Evolutionary conservation across 768 basidiomycete species (phyloP).

Genomic region (Scleroderma bovista): DNA sequence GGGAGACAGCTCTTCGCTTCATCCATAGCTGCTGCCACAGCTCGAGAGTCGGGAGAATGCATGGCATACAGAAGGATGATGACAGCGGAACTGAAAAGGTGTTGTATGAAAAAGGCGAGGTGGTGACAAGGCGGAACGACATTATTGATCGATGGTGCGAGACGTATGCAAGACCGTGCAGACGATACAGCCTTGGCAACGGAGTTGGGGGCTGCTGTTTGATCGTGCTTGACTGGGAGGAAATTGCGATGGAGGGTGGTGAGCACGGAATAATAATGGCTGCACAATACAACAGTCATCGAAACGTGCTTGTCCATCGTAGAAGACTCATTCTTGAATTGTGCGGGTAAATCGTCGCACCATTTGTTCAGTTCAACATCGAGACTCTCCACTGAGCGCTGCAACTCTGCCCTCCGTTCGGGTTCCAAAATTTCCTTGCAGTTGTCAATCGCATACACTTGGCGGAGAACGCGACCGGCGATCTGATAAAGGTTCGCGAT

Average conservation of each 20-base stretch:
- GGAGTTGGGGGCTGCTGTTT: slow-evolving; percentile 63
- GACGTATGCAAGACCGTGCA: slow-evolving; percentile 78
- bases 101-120: slow-evolving; percentile 85
- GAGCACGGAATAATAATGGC: slow-evolving; percentile 84
- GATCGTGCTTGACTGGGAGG: slow-evolving; percentile 72
- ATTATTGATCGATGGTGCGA: slow-evolving; percentile 80
- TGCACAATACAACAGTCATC: slow-evolving; percentile 81
- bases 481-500: slow-evolving; percentile 79
- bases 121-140: slow-evolving; percentile 83
- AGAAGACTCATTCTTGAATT: slow-evolving; percentile 68
- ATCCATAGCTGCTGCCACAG: slow-evolving; percentile 70
- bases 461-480: slow-evolving; percentile 72
- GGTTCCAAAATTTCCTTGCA: slow-evolving; percentile 70
- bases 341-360: slow-evolving; percentile 72
- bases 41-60: slow-evolving; percentile 66
- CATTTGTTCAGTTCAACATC: slow-evolving; percentile 76
- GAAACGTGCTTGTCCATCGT: slow-evolving; percentile 80
- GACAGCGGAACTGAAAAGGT: slow-evolving; percentile 83
- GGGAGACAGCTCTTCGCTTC: slow-evolving; percentile 70
- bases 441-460: slow-evolving; percentile 77
- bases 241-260: slow-evolving; percentile 88
- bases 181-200: slow-evolving; percentile 77
- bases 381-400: slow-evolving; percentile 69
- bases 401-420: slow-evolving; percentile 71
- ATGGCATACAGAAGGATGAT: slow-evolving; percentile 83